Percentiles rank a stretch among this genome's conserved stretches.
These are phyloP conservation scores for Penicillium lagena DNA, from an alignment of 495 filamentous ascomycete genomes.

Conservation along the genomic window DNA sequence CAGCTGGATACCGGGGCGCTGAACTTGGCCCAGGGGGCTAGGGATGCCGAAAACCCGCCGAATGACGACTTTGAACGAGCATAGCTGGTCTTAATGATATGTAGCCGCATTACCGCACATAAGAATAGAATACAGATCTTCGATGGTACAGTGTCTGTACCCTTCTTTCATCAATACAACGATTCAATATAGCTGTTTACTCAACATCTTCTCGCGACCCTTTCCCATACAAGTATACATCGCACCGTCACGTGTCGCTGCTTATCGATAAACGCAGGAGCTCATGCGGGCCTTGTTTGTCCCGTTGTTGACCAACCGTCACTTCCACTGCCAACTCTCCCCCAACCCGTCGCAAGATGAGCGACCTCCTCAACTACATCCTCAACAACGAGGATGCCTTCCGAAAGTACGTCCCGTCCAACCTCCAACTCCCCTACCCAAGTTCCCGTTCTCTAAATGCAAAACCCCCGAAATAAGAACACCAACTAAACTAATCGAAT, in stretches of 20 bases:
- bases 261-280: too few species aligned
- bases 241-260: too few species aligned
- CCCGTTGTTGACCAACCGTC: too few species aligned
- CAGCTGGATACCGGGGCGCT: slow-evolving; percentile 31
- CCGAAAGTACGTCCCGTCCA: slow-evolving; percentile 41
- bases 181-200: too few species aligned
- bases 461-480: not conserved
- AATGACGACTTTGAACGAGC: slow-evolving; percentile 50
- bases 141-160: not conserved
- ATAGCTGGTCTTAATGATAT: slow-evolving; percentile 17
- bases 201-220: too few species aligned
- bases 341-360: slow-evolving; percentile 32
- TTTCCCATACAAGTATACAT: too few species aligned
- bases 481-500: not conserved
- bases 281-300: too few species aligned
- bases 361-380: slow-evolving; percentile 55
- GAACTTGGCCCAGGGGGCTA: slow-evolving; percentile 17
- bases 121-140: slow-evolving; percentile 13
- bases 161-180: too few species aligned
- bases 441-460: not conserved
- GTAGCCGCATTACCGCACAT: slow-evolving; percentile 14
- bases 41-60: slow-evolving; percentile 22
- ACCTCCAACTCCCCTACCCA: too few species aligned
- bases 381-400: slow-evolving; percentile 58
- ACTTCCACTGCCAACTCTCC: too few species aligned